These are phyloP conservation scores for Acer negundo DNA, from an alignment of 345 rosid species.

Conservation along the genomic window DNA sequence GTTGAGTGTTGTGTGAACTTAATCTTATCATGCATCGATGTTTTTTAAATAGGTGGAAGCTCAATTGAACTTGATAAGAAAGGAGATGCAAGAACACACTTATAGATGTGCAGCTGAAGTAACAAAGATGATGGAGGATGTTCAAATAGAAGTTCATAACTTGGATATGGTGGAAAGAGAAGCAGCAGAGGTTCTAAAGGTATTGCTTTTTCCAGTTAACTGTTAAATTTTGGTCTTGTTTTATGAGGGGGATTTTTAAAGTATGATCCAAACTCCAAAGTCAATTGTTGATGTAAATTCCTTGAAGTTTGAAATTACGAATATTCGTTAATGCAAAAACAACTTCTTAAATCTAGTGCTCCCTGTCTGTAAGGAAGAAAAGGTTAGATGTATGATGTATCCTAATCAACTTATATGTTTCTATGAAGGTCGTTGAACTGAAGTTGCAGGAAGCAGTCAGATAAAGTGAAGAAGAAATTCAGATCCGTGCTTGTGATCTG, in stretches of 20 bases:
- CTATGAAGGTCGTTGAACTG: too few relatives aligned
- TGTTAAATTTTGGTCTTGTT: too few relatives aligned
- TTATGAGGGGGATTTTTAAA: background rate
- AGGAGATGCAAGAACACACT: constrained; percentile 54
- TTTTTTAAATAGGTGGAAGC: constrained; percentile 50
- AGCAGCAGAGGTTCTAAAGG: constrained; percentile 70
- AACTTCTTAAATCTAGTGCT: background rate
- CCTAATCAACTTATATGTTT: too few relatives aligned
- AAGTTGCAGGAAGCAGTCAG: too few relatives aligned
- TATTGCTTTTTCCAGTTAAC: constrained; percentile 19
- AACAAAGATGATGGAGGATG: constrained; percentile 50
- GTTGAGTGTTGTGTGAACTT: background rate
- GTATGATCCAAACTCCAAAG: background rate
- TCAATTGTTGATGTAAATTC: background rate
- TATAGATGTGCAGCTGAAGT: constrained; percentile 58
- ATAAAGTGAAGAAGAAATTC: too few relatives aligned
- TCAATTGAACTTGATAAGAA: constrained; percentile 45
- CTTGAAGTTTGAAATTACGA: background rate
- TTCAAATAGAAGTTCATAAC: constrained; percentile 50
- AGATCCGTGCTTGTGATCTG: too few relatives aligned
- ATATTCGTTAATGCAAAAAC: too few relatives aligned
- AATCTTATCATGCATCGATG: background rate
- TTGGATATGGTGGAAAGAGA: constrained; percentile 65
- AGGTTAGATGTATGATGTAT: background rate
- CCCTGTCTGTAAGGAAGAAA: background rate